Percentiles rank a stretch among this genome's conserved stretches.
Evolutionary conservation across 2,329 filamentous ascomycete genomes (phyloP).

Genomic region (Lecanicillium sp.): DNA sequence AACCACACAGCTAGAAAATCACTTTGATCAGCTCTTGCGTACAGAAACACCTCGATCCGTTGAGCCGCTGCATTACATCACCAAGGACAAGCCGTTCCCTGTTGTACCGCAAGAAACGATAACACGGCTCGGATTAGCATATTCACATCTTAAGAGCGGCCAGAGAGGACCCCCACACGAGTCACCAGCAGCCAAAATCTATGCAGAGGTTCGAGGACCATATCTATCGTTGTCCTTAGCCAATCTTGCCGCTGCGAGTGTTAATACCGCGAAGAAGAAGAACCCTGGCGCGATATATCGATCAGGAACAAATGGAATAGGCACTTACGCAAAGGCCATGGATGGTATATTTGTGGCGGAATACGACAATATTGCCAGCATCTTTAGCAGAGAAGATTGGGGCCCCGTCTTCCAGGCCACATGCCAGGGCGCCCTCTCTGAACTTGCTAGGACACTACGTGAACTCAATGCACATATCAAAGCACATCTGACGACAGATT

Average conservation of each 20-base stretch:
- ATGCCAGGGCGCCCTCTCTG: slow-evolving; percentile 67
- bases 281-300: slow-evolving; percentile 77
- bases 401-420: slow-evolving; percentile 69
- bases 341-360: slow-evolving; percentile 83
- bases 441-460: slow-evolving; percentile 76
- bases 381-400: slow-evolving; percentile 84
- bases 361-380: slow-evolving; percentile 79
- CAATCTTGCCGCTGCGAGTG: slow-evolving; percentile 79
- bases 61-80: slow-evolving; percentile 87
- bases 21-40: slow-evolving; percentile 70
- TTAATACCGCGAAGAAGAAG: slow-evolving; percentile 76
- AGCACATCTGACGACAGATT: slow-evolving; percentile 78
- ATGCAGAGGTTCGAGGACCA: slow-evolving; percentile 75
- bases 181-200: slow-evolving; percentile 70
- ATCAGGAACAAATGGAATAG: slow-evolving; percentile 83
- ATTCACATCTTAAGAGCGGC: slow-evolving; percentile 62
- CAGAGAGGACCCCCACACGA: slow-evolving; percentile 47
- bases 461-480: slow-evolving; percentile 90
- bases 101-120: slow-evolving; percentile 68
- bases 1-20: slow-evolving; percentile 72
- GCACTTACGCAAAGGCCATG: slow-evolving; percentile 78
- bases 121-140: slow-evolving; percentile 69
- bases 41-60: slow-evolving; percentile 71
- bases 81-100: slow-evolving; percentile 81
- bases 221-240: slow-evolving; percentile 77